phyloP scores from a whole-genome alignment of 805 yeast species.

The Candida ipomoeae region DNA sequence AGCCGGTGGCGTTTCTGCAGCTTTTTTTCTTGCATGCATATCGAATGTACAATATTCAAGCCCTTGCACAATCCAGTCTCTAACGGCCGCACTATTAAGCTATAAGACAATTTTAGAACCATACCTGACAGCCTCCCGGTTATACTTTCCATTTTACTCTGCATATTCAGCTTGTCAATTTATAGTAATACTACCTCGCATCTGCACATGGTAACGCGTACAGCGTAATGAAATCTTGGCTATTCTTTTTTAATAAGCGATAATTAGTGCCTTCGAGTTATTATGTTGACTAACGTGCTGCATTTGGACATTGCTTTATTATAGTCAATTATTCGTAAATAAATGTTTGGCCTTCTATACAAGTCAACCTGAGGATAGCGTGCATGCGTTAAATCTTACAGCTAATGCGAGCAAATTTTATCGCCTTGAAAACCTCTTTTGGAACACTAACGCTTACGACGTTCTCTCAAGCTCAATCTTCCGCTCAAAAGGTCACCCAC shows the following conservation, averaged over 20 bases:
- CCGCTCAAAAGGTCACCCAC: conserved; percentile 73
- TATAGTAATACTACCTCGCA: neutral
- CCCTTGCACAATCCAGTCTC: neutral
- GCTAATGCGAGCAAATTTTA: neutral
- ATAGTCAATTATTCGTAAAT: neutral
- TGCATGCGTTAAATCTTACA: neutral
- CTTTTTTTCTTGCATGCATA: conserved; percentile 2
- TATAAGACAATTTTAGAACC: neutral
- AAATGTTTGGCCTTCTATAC: neutral
- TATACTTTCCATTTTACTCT: neutral
- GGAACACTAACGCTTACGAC: conserved; percentile 9
- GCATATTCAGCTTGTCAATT: neutral
- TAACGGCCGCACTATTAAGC: conserved; percentile 1
- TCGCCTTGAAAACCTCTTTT: neutral
- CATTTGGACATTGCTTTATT: neutral
- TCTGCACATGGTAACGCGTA: neutral
- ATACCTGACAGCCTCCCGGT: neutral
- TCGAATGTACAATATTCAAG: neutral
- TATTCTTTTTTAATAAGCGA: neutral
- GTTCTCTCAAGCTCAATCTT: conserved; percentile 42
- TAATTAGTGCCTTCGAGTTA: neutral
- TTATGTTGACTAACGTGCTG: neutral
- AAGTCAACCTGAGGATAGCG: neutral
- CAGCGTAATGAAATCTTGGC: neutral
- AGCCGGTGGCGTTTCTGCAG: conserved; percentile 1